Conservation (phyloP, 768 basidiomycete genomes). For the Suillus subluteus region DNA sequence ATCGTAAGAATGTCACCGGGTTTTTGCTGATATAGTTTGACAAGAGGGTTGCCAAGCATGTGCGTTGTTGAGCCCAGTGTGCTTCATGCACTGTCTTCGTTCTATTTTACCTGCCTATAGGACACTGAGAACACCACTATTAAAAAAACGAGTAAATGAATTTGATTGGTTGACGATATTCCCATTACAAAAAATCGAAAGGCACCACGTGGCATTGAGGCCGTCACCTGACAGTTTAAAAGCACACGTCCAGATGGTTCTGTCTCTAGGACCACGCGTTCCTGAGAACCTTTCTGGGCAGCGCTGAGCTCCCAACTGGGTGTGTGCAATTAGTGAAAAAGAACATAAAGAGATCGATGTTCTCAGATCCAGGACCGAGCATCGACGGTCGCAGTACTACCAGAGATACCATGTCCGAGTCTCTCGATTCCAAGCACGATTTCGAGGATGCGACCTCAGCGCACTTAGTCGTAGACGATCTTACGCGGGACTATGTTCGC, state of each 20-base stretch:
- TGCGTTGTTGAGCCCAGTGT: background rate
- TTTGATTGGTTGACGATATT: background rate
- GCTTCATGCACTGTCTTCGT: background rate
- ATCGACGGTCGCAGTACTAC: background rate
- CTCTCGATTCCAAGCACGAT: constrained; percentile 30
- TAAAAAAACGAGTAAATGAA: background rate
- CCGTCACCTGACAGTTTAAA: constrained; percentile 15
- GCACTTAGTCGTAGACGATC: constrained; percentile 5
- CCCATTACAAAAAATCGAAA: background rate
- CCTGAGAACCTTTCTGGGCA: background rate
- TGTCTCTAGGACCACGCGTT: no score
- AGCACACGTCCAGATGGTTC: constrained; percentile 17
- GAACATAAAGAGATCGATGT: background rate
- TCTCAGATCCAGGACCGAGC: background rate
- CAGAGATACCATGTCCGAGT: constrained; percentile 17
- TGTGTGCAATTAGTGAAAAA: background rate
- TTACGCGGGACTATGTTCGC: constrained; percentile 27
- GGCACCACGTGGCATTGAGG: background rate
- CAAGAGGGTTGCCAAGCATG: background rate
- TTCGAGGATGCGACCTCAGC: constrained; percentile 17
- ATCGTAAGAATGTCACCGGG: no score
- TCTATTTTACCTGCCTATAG: background rate
- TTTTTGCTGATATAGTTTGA: background rate
- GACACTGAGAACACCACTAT: background rate
- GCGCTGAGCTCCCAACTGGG: background rate